Conservation (phyloP, 2,329 filamentous ascomycete genomes). For the Dendrostoma leiphaemia region DNA sequence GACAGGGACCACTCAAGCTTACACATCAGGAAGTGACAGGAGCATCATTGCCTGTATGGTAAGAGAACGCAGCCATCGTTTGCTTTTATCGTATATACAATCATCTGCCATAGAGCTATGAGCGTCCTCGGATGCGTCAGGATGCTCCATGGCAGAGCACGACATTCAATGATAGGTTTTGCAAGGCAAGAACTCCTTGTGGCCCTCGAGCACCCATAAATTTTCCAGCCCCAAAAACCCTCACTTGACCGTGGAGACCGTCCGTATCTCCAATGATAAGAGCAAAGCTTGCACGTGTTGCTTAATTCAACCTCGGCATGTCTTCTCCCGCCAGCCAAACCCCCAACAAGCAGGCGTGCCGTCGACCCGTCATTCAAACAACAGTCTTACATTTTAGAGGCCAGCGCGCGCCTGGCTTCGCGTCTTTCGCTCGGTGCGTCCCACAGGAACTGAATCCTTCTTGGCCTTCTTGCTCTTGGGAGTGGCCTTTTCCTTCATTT, state of each 20-base stretch:
- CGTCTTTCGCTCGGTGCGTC: slow-evolving; percentile 36
- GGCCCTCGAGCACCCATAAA: background rate
- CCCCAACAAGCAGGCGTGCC: background rate
- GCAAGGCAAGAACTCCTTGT: background rate
- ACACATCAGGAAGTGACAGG: background rate
- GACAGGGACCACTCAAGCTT: too few relatives aligned
- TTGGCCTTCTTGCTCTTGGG: slow-evolving; percentile 25
- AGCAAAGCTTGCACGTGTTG: slow-evolving; percentile 2
- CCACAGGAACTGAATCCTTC: slow-evolving; percentile 28
- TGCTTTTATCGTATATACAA: background rate
- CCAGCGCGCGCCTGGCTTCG: slow-evolving; percentile 33
- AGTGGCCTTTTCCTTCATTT: slow-evolving; percentile 10
- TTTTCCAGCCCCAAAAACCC: background rate
- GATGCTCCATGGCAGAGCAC: background rate
- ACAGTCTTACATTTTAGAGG: background rate
- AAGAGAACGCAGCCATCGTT: background rate
- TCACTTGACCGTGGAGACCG: background rate
- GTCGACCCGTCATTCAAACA: background rate
- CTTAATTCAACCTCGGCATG: background rate
- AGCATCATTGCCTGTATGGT: background rate
- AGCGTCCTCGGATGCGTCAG: background rate
- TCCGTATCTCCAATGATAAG: too few relatives aligned
- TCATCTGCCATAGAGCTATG: background rate
- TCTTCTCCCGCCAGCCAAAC: background rate
- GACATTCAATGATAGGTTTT: background rate